Base-by-base conservation (phyloP, 2,329 filamentous ascomycete species). In the Rugonectria rugulosa region DNA sequence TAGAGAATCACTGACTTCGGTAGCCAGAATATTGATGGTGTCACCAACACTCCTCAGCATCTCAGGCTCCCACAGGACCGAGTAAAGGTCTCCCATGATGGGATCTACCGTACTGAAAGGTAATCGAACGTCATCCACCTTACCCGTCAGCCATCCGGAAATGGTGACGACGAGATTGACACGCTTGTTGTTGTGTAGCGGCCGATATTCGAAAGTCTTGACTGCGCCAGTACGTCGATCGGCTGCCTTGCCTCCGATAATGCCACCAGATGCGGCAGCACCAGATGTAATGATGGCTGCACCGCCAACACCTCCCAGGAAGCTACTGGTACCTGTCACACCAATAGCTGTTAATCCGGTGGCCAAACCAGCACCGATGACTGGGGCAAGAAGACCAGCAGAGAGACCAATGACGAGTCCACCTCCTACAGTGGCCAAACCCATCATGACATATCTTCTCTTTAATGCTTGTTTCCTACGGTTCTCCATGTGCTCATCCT, bases 41-140 rank as follows among this genome's bases (percentile, higher is more conserved):
- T 95, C 91, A 84, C 95, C 95, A 88, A 97, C 99, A 74, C 92
- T 97, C 66, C 87, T 89, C 70, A 99, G 83, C 93, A 99, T 96
- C 71, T 99, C 95, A 3, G 95, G 96, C 73, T 99, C 95, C 93
- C 95, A 99, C 55, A 96, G 80, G 10, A 99, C 88, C 1, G 94
- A 97, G 76, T 99, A 99, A 14, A 99, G 88, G 70, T 99, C 95
- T 11, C 95, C 95, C 95, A 99, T 99, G 60, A 98, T 86, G 1
- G 96, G 92, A 72, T 99, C 93, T 6, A 99, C 89, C 0, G 96
- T 99, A 77, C 92, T 97, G 75, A 90, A 99, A 7, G 95, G 95
- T 68, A 99, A 77, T 57, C 95, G 90, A 44, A 99, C 93, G 72
- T 99, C 95, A 75, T 99, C 95, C 48, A 96, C 88, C 70, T 96